Percentiles rank a stretch among this genome's conserved stretches.
These are phyloP conservation scores for Kalanchoe fedtschenkoi DNA, from an alignment of 164 flowering plant species.

Conservation along the genomic window DNA sequence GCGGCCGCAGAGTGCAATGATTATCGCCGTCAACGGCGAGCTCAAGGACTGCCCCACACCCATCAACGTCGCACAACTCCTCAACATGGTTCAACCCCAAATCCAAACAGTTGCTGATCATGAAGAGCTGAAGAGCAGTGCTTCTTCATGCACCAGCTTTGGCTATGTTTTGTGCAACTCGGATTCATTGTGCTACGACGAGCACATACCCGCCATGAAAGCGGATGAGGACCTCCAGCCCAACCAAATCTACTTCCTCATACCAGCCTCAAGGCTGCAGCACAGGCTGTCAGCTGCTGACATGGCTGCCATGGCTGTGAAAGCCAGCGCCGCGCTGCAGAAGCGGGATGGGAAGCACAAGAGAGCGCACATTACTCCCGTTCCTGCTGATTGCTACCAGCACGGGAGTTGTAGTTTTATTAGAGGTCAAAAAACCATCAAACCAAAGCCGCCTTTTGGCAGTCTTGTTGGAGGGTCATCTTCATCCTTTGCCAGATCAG, in stretches of 20 bases:
- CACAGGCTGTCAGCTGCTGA: constrained; percentile 33
- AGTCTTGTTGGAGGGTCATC: not conserved
- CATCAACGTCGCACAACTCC: constrained; percentile 25
- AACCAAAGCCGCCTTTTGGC: not conserved
- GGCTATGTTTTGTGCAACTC: constrained; percentile 35
- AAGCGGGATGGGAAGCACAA: constrained; percentile 7
- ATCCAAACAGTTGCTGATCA: not conserved
- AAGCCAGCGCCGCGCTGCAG: constrained; percentile 40
- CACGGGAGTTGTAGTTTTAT: not conserved
- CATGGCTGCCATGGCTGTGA: constrained; percentile 63
- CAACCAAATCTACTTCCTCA: constrained; percentile 46
- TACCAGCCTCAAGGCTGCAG: constrained; percentile 26
- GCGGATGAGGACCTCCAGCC: constrained; percentile 16
- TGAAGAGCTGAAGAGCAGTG: too few relatives aligned
- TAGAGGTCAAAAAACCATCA: not conserved
- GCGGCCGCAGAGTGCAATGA: constrained; percentile 15
- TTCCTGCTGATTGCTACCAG: not conserved
- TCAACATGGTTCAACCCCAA: constrained; percentile 7
- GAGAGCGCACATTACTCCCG: constrained; percentile 23
- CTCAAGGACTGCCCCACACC: constrained; percentile 31
- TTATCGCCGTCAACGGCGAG: constrained; percentile 26
- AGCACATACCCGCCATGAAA: constrained; percentile 31
- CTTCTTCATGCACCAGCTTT: constrained; percentile 11
- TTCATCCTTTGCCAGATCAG: constrained; percentile 14
- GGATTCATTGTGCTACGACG: constrained; percentile 36